phyloP scores from a whole-genome alignment of 139 green algal genomes.

The Desmodesmus armatus region DNA sequence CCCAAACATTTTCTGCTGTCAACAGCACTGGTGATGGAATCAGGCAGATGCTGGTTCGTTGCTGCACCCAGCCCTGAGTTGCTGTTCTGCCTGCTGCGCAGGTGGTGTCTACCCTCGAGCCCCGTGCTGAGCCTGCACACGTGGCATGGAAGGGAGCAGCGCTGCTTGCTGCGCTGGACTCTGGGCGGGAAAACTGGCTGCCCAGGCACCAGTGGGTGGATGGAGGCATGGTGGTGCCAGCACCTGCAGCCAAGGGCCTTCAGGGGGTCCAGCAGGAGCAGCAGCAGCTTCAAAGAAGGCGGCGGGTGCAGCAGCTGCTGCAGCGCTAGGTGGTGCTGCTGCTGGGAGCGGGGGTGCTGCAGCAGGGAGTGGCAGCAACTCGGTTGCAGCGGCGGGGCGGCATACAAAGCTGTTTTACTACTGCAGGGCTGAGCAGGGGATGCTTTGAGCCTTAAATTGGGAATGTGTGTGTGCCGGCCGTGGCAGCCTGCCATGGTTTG shows the following conservation, averaged over 20 bases:
- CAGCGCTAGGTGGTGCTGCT: background rate
- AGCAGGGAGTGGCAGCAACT: background rate
- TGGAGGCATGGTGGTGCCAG: slow-evolving; percentile 12
- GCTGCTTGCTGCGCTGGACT: slow-evolving; percentile 29
- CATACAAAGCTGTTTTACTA: slow-evolving; percentile 40
- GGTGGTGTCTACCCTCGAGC: slow-evolving; percentile 32
- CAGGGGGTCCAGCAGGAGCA: background rate
- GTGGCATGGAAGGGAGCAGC: slow-evolving; percentile 20
- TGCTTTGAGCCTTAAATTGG: too few species aligned
- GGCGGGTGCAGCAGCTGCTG: background rate
- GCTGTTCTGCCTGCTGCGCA: background rate
- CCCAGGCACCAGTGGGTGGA: slow-evolving; percentile 28
- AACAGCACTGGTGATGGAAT: too few species aligned
- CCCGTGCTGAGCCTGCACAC: slow-evolving; percentile 11
- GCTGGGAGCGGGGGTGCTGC: background rate
- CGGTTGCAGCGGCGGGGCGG: slow-evolving; percentile 7
- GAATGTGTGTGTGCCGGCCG: too few species aligned
- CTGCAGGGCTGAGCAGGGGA: slow-evolving; percentile 12
- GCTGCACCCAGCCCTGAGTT: background rate
- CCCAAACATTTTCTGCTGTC: too few species aligned
- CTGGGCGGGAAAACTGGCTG: slow-evolving; percentile 33
- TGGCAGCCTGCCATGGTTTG: too few species aligned
- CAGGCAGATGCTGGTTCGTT: background rate
- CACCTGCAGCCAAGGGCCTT: background rate
- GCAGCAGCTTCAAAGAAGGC: background rate